Conservation (phyloP, 1,284 basidiomycete species). For the Mrakiaceae sp. region DNA sequence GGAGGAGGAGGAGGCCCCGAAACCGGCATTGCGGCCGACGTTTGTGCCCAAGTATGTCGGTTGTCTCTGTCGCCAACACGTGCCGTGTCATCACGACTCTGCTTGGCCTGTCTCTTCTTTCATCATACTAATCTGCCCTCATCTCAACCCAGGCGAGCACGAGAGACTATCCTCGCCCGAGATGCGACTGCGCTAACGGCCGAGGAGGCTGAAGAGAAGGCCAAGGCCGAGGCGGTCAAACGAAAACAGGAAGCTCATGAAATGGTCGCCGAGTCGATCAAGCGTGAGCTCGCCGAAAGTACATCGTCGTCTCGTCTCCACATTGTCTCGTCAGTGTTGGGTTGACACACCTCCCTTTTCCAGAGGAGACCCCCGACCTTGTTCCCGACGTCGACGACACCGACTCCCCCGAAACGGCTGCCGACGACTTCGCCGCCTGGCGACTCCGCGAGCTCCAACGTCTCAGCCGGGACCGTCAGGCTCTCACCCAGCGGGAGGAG, state of each 20-base stretch:
- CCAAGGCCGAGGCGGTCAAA: conserved; percentile 58
- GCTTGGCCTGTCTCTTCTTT: not conserved
- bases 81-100: not conserved
- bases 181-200: conserved; percentile 53
- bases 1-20: conserved; percentile 35
- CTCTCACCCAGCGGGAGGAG: conserved; percentile 58
- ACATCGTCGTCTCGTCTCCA: conserved; percentile 24
- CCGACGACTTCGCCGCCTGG: conserved; percentile 95
- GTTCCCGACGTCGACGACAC: conserved; percentile 87
- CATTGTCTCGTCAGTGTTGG: not conserved
- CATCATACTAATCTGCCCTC: not conserved
- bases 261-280: conserved; percentile 76
- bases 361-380: conserved; percentile 74
- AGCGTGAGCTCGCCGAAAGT: conserved; percentile 73
- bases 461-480: conserved; percentile 83
- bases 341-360: conserved; percentile 1
- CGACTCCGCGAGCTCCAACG: conserved; percentile 79
- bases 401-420: conserved; percentile 50
- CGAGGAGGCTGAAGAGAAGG: conserved; percentile 52
- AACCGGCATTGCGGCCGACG: conserved; percentile 66
- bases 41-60: conserved; percentile 72
- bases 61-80: not conserved
- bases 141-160: conserved; percentile 46
- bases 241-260: conserved; percentile 68
- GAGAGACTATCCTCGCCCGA: conserved; percentile 53